phyloP scores from a whole-genome alignment of 1,284 basidiomycete genomes.

The Cryptococcus deneoformans region DNA sequence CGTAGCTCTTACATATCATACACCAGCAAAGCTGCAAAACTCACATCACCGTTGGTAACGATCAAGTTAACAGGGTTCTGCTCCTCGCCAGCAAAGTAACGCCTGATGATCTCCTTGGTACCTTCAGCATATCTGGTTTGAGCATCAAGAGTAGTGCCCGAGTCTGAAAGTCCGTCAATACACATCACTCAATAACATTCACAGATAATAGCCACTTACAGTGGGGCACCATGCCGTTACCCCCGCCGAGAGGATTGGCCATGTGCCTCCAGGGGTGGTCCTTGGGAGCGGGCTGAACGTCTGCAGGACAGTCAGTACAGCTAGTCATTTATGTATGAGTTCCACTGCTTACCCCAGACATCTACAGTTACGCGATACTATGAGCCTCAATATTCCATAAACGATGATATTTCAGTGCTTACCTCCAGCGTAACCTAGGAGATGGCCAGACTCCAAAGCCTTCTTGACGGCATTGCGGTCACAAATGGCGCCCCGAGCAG shows the following conservation, averaged over 20 bases:
- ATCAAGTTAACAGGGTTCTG: slow-evolving; percentile 83
- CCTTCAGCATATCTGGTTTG: slow-evolving; percentile 85
- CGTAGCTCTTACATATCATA: background rate
- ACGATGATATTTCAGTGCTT: background rate
- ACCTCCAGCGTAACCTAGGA: slow-evolving; percentile 64
- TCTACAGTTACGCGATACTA: slow-evolving; percentile 37
- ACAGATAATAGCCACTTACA: slow-evolving; percentile 5
- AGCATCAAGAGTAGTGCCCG: slow-evolving; percentile 87
- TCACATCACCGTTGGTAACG: slow-evolving; percentile 57
- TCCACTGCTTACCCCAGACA: slow-evolving; percentile 54
- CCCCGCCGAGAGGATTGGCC: slow-evolving; percentile 74
- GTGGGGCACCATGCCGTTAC: slow-evolving; percentile 68
- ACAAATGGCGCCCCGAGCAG: slow-evolving; percentile 89
- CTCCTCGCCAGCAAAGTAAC: slow-evolving; percentile 65
- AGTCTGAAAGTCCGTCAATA: slow-evolving; percentile 55
- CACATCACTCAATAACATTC: background rate
- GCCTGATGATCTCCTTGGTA: slow-evolving; percentile 72
- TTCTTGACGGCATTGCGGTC: slow-evolving; percentile 75
- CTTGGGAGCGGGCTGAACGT: slow-evolving; percentile 77
- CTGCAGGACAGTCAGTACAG: slow-evolving; percentile 18
- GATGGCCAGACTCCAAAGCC: slow-evolving; percentile 73
- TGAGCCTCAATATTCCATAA: background rate
- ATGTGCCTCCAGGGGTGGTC: slow-evolving; percentile 84
- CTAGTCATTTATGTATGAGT: background rate
- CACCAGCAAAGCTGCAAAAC: background rate